Evolutionary conservation across 1,284 basidiomycete species (phyloP).

Genomic region (Cutaneotrichosporon cavernicola): DNA sequence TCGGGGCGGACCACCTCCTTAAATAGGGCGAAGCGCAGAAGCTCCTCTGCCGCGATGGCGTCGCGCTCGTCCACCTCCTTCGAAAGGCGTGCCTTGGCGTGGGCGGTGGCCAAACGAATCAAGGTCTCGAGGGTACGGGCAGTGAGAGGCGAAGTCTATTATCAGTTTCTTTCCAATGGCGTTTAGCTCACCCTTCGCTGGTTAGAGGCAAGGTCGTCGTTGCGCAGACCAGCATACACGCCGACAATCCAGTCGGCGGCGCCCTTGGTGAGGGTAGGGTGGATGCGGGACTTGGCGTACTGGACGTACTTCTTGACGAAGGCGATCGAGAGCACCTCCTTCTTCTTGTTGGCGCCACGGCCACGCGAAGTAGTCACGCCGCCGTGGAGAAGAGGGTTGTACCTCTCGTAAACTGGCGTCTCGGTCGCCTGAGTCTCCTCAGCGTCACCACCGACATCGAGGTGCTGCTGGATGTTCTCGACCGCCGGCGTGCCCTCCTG

Average conservation of each 20-base stretch:
- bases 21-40: constrained; percentile 95
- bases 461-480: constrained; percentile 83
- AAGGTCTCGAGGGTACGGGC: constrained; percentile 98
- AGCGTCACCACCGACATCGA: constrained; percentile 71
- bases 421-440: constrained; percentile 61
- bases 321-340: constrained; percentile 84
- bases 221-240: constrained; percentile 87
- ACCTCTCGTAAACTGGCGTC: constrained; percentile 89
- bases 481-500: constrained; percentile 81
- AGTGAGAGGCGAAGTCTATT: constrained; percentile 89
- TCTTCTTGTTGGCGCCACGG: constrained; percentile 61
- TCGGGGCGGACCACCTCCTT: constrained; percentile 86
- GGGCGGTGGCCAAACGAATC: constrained; percentile 95
- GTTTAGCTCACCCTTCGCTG: constrained; percentile 69
- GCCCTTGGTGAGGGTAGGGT: constrained; percentile 84
- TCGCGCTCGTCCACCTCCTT: constrained; percentile 79
- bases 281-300: constrained; percentile 85
- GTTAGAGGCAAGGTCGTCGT: constrained; percentile 87
- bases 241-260: constrained; percentile 93
- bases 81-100: constrained; percentile 92
- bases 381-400: constrained; percentile 89
- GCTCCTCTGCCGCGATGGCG: constrained; percentile 87
- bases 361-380: constrained; percentile 67
- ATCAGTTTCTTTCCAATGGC: constrained; percentile 10
- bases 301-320: constrained; percentile 99